Evolutionary conservation across 164 flowering plant genomes (phyloP), one percentile per base, ranked within the genome.

Genomic region (Protea cynaroides): DNA sequence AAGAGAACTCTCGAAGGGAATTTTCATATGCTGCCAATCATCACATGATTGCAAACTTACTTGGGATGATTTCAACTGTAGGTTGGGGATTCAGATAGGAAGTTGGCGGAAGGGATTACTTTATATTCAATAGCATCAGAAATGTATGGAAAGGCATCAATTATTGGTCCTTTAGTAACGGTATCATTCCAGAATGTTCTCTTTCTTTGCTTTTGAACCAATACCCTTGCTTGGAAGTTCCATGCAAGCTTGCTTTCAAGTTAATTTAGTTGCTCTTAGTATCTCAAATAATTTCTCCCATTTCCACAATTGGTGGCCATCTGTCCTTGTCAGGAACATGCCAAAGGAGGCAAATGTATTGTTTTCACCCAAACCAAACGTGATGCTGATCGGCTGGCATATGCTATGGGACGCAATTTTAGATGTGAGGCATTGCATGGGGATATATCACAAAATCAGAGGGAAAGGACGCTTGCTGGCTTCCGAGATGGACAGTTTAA

Each of bases 61-160:
- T 3, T 40, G 46, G 62, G 43, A 15, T 64, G 14, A 50, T 51
- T 13, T 64, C 59, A 47, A 11, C 60, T 76, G 15, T 65, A 92
- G 98, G 98, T 92, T 59, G 98, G 98, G 69, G 96, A 92, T 62
- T 80, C 86, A 69, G 86, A 84, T 70, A 88, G 86, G 77, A 92
- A 92, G 67, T 72, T 93, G 66, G 92, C 98, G 0, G 98, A 90
- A 43, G 98, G 97, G 59, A 90, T 93, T 70, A 65, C 94, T 25
- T 70, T 93, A 18, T 87, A 75, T 73, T 82, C 94, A 21, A 76
- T 88, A 72, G 73, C 65, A 55, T 69, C 94, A 38, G 87, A 86
- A 22, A 64, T 54, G 66, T 76, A 79, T 64, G 80, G 74, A 56
- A 90, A 85, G 71, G 79, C 92, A 62, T 81, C 87, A 47, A 75